phyloP scores from a whole-genome alignment of 805 yeast species.

The Sugiyamaella mastotermitis region DNA sequence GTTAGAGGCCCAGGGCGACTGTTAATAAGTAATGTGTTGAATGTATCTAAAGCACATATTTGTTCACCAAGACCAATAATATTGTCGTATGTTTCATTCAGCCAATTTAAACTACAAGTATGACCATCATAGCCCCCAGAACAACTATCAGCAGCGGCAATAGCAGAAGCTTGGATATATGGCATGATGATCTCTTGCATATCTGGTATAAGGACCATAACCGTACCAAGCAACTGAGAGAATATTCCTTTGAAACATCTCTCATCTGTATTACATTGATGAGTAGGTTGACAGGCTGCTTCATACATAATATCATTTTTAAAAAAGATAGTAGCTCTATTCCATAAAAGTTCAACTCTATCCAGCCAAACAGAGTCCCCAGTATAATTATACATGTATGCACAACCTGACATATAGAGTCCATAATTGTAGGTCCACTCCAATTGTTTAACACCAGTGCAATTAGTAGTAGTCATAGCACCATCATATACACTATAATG shows the following conservation, averaged over 20 bases:
- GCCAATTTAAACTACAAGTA: constrained; percentile 88
- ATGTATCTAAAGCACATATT: constrained; percentile 67
- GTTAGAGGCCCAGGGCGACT: constrained; percentile 51
- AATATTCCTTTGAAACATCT: constrained; percentile 87
- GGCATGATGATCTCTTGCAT: constrained; percentile 32
- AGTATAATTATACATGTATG: constrained; percentile 73
- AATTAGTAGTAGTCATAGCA: constrained; percentile 42
- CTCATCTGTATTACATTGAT: constrained; percentile 77
- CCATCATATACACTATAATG: constrained; percentile 38
- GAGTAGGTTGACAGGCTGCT: constrained; percentile 68
- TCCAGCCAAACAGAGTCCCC: constrained; percentile 57
- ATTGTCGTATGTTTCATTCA: constrained; percentile 58
- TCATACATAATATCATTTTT: constrained; percentile 55
- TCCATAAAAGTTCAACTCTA: constrained; percentile 53
- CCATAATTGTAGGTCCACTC: constrained; percentile 92
- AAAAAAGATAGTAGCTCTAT: constrained; percentile 28
- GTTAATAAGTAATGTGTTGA: constrained; percentile 31
- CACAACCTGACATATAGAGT: constrained; percentile 68
- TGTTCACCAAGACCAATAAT: constrained; percentile 86
- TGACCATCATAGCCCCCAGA: constrained; percentile 82
- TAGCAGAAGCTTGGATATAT: constrained; percentile 48
- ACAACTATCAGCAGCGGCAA: constrained; percentile 76
- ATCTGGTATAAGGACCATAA: constrained; percentile 65
- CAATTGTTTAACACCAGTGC: constrained; percentile 49
- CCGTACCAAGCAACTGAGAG: constrained; percentile 65